Conservation (phyloP, 1,284 basidiomycete genomes). For the Boletellus dicymbophilus region DNA sequence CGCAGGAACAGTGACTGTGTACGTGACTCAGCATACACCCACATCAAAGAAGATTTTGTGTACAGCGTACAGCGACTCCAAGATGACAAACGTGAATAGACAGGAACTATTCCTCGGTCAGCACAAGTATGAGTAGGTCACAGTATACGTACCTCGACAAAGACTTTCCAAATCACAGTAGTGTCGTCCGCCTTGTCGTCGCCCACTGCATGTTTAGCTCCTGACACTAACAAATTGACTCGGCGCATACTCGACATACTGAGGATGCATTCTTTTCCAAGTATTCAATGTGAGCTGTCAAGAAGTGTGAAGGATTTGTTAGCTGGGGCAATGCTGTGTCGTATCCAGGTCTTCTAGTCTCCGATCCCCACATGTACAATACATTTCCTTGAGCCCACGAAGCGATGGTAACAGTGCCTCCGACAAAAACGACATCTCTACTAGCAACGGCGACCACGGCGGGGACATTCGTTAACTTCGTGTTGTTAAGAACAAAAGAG, state of each 20-base stretch:
- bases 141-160: conserved; percentile 38
- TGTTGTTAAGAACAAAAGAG: conserved; percentile 45
- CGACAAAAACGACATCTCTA: conserved; percentile 19
- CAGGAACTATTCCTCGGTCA: background rate
- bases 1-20: conserved; percentile 54
- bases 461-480: conserved; percentile 40
- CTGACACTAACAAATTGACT: conserved; percentile 51
- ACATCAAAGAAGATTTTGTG: conserved; percentile 59
- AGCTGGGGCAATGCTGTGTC: conserved; percentile 35
- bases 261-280: conserved; percentile 51
- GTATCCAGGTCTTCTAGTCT: conserved; percentile 21
- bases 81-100: background rate
- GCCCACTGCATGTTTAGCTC: too few relatives aligned
- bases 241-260: conserved; percentile 49
- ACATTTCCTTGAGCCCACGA: conserved; percentile 54
- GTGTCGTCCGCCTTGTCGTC: too few relatives aligned
- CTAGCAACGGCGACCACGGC: conserved; percentile 48
- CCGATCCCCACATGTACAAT: conserved; percentile 46
- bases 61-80: conserved; percentile 48
- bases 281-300: too few relatives aligned
- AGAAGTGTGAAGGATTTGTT: conserved; percentile 42
- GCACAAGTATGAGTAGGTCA: too few relatives aligned
- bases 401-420: conserved; percentile 44
- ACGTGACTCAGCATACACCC: conserved; percentile 51
- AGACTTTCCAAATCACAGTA: conserved; percentile 44